phyloP scores from a whole-genome alignment of 1,284 basidiomycete species.

The Papiliotrema flavescens region DNA sequence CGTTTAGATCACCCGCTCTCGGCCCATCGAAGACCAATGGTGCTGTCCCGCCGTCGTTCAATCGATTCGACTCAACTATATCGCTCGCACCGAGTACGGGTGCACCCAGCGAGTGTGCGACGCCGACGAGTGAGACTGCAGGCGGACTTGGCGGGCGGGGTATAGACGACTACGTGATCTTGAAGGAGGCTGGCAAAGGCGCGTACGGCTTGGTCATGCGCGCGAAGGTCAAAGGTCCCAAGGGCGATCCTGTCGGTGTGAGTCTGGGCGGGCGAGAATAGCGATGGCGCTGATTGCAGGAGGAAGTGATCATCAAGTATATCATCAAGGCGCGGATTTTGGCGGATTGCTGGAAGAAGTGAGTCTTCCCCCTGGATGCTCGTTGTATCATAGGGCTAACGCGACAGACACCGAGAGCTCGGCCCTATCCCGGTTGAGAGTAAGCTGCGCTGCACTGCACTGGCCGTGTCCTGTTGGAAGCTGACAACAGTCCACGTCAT shows the following conservation, averaged over 20 bases:
- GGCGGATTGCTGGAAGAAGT: slow-evolving; percentile 97
- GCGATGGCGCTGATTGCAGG: slow-evolving; percentile 56
- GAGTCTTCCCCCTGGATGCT: slow-evolving; percentile 6
- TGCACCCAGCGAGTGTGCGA: slow-evolving; percentile 40
- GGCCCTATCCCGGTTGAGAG: slow-evolving; percentile 97
- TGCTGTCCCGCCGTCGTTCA: slow-evolving; percentile 11
- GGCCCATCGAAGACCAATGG: neutral
- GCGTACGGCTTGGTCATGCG: slow-evolving; percentile 95
- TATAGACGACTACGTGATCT: slow-evolving; percentile 58
- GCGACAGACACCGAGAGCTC: slow-evolving; percentile 69
- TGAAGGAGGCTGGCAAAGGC: slow-evolving; percentile 87
- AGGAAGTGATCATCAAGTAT: slow-evolving; percentile 85
- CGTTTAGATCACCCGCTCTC: slow-evolving; percentile 30
- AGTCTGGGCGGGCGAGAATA: slow-evolving; percentile 43
- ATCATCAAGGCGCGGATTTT: slow-evolving; percentile 97
- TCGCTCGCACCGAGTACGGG: slow-evolving; percentile 42
- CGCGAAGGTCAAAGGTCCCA: slow-evolving; percentile 69
- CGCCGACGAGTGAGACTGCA: slow-evolving; percentile 39
- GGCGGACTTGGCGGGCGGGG: slow-evolving; percentile 46
- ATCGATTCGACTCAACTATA: slow-evolving; percentile 33
- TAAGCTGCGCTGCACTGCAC: slow-evolving; percentile 16
- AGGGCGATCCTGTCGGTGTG: slow-evolving; percentile 73
- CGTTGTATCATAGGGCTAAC: neutral
- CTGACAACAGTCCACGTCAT: slow-evolving; percentile 74
- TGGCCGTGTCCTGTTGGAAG: neutral